Evolutionary conservation across 192 early-diverging fungal species (phyloP), one percentile per base, ranked within the genome.

Genomic region (Coemansia sp.): DNA sequence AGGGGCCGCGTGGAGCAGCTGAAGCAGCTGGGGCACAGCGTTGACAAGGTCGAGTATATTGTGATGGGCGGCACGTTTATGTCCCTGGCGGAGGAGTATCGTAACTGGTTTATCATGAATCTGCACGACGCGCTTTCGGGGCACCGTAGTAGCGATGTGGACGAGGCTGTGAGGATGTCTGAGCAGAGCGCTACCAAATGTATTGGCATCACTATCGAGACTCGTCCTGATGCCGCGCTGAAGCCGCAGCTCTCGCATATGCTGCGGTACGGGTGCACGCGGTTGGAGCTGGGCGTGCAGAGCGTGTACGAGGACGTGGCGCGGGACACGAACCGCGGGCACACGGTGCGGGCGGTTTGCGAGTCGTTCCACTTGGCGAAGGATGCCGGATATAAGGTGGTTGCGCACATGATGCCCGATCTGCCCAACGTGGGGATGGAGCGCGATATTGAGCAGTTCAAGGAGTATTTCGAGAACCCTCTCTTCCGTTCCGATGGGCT

Each of bases 391-490:
- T 99, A 95, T 86, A 99, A 99, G 74, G 92, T 99, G 0, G 98
- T 99, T 10, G 90, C 96, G 16, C 98, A 99, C 66, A 99, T 99
- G 98, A 99, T 99, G 98, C 98, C 98, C 10, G 97, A 99, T 85
- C 83, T 99, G 62, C 97, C 98, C 3, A 99, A 99, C 70, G 97
- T 99, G 11, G 97, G 97, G 17, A 98, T 98, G 95, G 97, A 98
- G 79, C 89, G 98, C 35, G 98, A 99, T 68, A 88, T 99, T 59
- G 98, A 98, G 64, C 98, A 99, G 81, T 98, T 99, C 79, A 96
- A 97, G 68, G 93, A 93, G 74, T 91, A 90, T 69, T 99, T 99
- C 89, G 98, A 98, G 76, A 99, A 98, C 73, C 98, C 98, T 21
- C 92, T 93, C n/a, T 99, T 95, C 85, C 91, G 98, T 46, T 93